Percentiles rank a stretch among this genome's conserved stretches.
Evolutionary conservation across 2,329 filamentous ascomycete genomes (phyloP).

Genomic region (Fusarium avenaceum): DNA sequence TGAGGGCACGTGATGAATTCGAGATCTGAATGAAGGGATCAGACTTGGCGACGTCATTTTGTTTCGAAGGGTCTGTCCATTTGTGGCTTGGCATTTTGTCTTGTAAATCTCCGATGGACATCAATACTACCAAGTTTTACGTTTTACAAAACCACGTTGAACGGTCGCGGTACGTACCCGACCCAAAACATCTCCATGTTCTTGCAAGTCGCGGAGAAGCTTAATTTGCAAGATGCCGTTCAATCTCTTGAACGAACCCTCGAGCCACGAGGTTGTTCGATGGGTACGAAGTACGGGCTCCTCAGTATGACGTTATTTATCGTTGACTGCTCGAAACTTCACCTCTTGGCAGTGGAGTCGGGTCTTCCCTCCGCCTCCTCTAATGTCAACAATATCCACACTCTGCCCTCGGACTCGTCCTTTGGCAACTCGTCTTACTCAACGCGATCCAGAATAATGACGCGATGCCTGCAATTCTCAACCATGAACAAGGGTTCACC

Average conservation of each 20-base stretch:
- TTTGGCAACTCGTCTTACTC: conserved; percentile 18
- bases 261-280: conserved; percentile 39
- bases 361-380: conserved; percentile 19
- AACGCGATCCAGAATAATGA: conserved; percentile 34
- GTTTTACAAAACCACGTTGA: not conserved
- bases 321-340: conserved; percentile 9
- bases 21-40: not conserved
- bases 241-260: conserved; percentile 24
- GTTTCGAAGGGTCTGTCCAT: not conserved
- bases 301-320: not conserved
- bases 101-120: conserved; percentile 12
- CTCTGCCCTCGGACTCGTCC: conserved; percentile 13
- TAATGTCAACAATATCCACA: conserved; percentile 36
- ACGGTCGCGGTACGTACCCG: not conserved
- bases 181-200: not conserved
- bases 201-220: conserved; percentile 23
- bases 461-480: conserved; percentile 26
- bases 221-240: conserved; percentile 17
- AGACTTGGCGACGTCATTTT: conserved; percentile 27
- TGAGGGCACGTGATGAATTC: conserved; percentile 9
- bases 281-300: conserved; percentile 17
- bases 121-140: not conserved
- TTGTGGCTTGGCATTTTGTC: conserved; percentile 14
- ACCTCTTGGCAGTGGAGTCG: conserved; percentile 30
- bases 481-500: conserved; percentile 13